Evolutionary conservation across 805 yeast genomes (phyloP), one percentile per base, ranked within the genome.

Genomic region (Blastobotrys robertii): DNA sequence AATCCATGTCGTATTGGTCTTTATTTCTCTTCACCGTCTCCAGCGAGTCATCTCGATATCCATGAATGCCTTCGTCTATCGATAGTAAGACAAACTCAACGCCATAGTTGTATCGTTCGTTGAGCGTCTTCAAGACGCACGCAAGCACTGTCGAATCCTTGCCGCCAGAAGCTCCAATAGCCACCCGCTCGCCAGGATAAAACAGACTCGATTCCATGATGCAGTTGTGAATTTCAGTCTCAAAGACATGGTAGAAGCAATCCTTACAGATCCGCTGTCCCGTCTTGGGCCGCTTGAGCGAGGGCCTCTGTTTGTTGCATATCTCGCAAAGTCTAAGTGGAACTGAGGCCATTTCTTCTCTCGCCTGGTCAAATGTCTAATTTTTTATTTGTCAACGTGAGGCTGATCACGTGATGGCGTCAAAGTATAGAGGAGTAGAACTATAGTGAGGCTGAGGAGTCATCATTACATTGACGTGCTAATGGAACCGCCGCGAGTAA

Each of bases 101-200:
- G 0, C 95, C 95, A 60, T 92, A 92, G 55, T 84, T 66, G 63
- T 92, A 77, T 44, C 96, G 68, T 56, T 87, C 96, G 58, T 92
- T 92, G 48, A 92, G 66, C 0, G 90, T 75, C 56, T 87, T 92
- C 62, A 92, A 63, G 2, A 92, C 76, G 37, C 88, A 77, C 0
- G 97, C 98, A 28, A 92, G 65, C 1, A 92, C 99, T 0, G 99
- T 92, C 3, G 96, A 85, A 60, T 92, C 99, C 56, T 92, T 92
- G 42, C 99, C 99, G 19, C 99, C 99, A 1, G 96, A 85, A 0
- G 99, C 99, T 12, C 99, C 99, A 16, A 92, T 88, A 12, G 97
- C 98, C 2, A 92, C 88, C 22, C 67, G 73, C 57, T 92, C 98
- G 11, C 97, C 97, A 0, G 66, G 69, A 16, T 76, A 60, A 55